Conservation (phyloP, 805 yeast genomes). For the Lachancea meyersii region DNA sequence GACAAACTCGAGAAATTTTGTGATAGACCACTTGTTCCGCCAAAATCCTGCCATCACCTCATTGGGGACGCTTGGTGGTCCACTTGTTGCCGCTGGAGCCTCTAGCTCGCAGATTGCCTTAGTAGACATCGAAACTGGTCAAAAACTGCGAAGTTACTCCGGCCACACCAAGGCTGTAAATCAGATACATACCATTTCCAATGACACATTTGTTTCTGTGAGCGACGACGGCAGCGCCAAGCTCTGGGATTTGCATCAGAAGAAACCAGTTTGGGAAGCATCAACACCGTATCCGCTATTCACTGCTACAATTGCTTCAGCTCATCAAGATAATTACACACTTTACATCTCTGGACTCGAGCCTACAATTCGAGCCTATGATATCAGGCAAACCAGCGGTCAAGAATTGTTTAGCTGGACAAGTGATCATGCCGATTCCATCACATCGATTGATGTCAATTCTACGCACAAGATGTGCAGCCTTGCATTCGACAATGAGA, state of each 20-base stretch:
- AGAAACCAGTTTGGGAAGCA: slow-evolving; percentile 35
- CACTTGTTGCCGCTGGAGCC: slow-evolving; percentile 44
- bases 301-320: slow-evolving; percentile 40
- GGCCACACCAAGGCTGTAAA: slow-evolving; percentile 47
- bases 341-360: slow-evolving; percentile 64
- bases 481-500: slow-evolving; percentile 6
- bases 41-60: slow-evolving; percentile 49
- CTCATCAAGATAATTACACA: slow-evolving; percentile 33
- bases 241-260: slow-evolving; percentile 64
- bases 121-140: slow-evolving; percentile 58
- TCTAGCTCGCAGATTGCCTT: slow-evolving; percentile 57
- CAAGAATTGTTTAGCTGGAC: slow-evolving; percentile 4
- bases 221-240: slow-evolving; percentile 59
- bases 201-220: slow-evolving; percentile 42
- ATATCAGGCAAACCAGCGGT: slow-evolving; percentile 23
- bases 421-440: slow-evolving; percentile 3
- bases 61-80: slow-evolving; percentile 47
- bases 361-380: slow-evolving; percentile 55
- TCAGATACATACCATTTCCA: slow-evolving; percentile 38
- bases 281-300: slow-evolving; percentile 54
- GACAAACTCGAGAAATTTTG: neutral
- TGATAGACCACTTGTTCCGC: slow-evolving; percentile 6
- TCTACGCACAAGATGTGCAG: slow-evolving; percentile 7
- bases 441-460: slow-evolving; percentile 5
- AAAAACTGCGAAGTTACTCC: slow-evolving; percentile 45